Conservation (phyloP, 2,329 filamentous ascomycete species). For the Capronia coronata region DNA sequence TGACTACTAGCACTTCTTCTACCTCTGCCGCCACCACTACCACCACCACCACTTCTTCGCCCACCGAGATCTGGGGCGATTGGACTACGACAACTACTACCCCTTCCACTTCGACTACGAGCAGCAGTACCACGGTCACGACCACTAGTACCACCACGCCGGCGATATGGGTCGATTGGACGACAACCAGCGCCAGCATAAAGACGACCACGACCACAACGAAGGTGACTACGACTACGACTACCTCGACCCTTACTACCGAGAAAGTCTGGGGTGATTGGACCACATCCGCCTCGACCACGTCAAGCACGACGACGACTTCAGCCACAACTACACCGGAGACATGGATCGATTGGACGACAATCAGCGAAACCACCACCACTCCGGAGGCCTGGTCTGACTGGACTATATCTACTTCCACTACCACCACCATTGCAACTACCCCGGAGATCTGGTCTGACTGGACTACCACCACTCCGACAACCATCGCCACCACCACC, state of each 20-base stretch:
- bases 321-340: background rate
- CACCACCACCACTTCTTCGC: background rate
- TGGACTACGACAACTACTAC: slow-evolving; percentile 2
- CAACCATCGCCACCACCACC: background rate
- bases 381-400: too few species aligned
- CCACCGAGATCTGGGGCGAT: slow-evolving; percentile 1
- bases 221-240: background rate
- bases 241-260: background rate
- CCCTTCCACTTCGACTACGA: background rate
- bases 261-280: slow-evolving; percentile 4
- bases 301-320: background rate
- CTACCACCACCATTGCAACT: background rate
- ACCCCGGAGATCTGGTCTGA: background rate
- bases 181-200: background rate
- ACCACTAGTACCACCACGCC: background rate
- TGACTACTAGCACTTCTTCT: background rate
- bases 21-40: background rate
- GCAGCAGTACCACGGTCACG: background rate
- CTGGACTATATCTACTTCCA: too few species aligned
- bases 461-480: background rate
- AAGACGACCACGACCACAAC: background rate
- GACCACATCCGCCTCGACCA: background rate
- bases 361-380: background rate
- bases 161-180: background rate
- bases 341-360: background rate